phyloP scores from a whole-genome alignment of 2,329 filamentous ascomycete species.

The Pleochaeta shiraiana region DNA sequence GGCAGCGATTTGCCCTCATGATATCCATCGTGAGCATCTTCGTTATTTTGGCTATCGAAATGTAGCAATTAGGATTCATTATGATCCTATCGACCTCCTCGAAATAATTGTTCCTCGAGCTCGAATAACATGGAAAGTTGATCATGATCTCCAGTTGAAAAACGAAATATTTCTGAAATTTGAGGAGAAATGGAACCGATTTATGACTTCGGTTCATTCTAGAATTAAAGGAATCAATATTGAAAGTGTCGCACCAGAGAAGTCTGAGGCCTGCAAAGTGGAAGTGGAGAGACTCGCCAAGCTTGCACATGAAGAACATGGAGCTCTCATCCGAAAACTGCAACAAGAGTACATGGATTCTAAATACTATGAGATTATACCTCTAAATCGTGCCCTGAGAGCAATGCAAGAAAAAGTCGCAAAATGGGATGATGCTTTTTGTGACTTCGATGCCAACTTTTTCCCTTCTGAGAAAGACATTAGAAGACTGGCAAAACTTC shows the following conservation, averaged over 20 bases:
- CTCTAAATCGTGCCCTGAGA: slow-evolving; percentile 70
- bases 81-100: slow-evolving; percentile 76
- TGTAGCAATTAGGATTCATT: slow-evolving; percentile 71
- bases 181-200: slow-evolving; percentile 63
- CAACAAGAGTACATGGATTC: slow-evolving; percentile 85
- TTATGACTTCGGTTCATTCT: slow-evolving; percentile 69
- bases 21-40: slow-evolving; percentile 79
- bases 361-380: slow-evolving; percentile 92
- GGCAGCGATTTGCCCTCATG: slow-evolving; percentile 63
- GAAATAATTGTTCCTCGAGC: slow-evolving; percentile 86
- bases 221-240: slow-evolving; percentile 76
- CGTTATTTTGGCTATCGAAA: slow-evolving; percentile 83
- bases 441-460: slow-evolving; percentile 80
- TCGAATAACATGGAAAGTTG: slow-evolving; percentile 92
- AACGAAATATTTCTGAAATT: slow-evolving; percentile 74
- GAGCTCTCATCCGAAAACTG: slow-evolving; percentile 48
- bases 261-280: slow-evolving; percentile 56
- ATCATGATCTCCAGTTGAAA: slow-evolving; percentile 76
- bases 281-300: slow-evolving; percentile 62
- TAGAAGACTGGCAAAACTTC: slow-evolving; percentile 69
- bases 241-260: slow-evolving; percentile 76
- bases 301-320: slow-evolving; percentile 67
- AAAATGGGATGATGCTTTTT: slow-evolving; percentile 81
- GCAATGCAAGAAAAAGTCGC: slow-evolving; percentile 84
- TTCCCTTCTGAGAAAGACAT: slow-evolving; percentile 94